Percentiles rank a stretch among this genome's conserved stretches.
phyloP scores from a whole-genome alignment of 495 filamentous ascomycete species.

The Aspergillus incahuasiensis region DNA sequence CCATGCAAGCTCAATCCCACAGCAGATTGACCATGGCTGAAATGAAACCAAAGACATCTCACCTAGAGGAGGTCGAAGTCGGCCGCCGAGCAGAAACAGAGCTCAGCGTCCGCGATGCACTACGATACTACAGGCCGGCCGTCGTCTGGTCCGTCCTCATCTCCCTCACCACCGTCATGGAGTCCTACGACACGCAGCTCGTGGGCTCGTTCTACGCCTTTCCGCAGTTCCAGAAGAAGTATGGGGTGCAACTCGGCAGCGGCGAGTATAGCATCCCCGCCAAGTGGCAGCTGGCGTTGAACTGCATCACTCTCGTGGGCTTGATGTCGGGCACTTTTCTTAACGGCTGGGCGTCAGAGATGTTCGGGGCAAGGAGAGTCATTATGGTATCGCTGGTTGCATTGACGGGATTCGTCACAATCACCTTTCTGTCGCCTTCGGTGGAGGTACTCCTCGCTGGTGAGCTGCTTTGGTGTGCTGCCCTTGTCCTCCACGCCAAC shows the following conservation, averaged over 20 bases:
- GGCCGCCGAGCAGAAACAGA: neutral
- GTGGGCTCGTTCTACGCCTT: constrained; percentile 48
- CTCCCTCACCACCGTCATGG: constrained; percentile 52
- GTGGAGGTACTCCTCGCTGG: constrained; percentile 62
- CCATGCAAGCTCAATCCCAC: no score
- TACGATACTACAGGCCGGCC: constrained; percentile 46
- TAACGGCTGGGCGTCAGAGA: constrained; percentile 71
- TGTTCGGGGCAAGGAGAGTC: constrained; percentile 67
- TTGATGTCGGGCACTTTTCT: constrained; percentile 72
- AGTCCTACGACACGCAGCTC: constrained; percentile 52
- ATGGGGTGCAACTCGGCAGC: constrained; percentile 51
- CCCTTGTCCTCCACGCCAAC: constrained; percentile 50
- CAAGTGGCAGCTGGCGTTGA: constrained; percentile 70
- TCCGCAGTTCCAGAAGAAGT: constrained; percentile 59
- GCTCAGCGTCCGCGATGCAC: neutral
- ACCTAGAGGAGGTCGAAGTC: neutral
- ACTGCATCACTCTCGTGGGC: constrained; percentile 58
- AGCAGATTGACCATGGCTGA: neutral
- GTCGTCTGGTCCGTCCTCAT: constrained; percentile 50
- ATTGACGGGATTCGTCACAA: constrained; percentile 60
- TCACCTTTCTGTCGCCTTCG: constrained; percentile 72
- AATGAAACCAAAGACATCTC: neutral
- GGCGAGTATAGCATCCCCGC: constrained; percentile 64
- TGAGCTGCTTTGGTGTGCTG: constrained; percentile 71
- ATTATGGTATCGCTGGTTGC: constrained; percentile 62